Percentiles rank a stretch among this genome's conserved stretches.
Evolutionary conservation across 1,139 yeast species (phyloP).

Genomic region (Nakaseomyces uthaithaninus): DNA sequence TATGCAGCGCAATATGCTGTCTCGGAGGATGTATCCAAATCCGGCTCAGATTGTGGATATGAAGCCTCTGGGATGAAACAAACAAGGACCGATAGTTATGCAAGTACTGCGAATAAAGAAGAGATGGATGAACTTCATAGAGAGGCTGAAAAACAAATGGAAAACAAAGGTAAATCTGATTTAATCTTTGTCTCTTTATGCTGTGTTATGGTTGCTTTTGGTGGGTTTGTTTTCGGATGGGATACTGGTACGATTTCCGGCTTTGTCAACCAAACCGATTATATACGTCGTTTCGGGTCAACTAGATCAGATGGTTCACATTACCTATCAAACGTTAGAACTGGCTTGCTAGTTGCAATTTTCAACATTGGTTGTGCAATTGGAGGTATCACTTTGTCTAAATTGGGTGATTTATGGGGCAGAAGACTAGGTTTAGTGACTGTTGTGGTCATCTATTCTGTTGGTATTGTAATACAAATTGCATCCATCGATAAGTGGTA

Average conservation of each 20-base stretch:
- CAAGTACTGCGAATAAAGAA: constrained; percentile 10
- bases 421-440: constrained; percentile 51
- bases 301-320: constrained; percentile 28
- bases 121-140: constrained; percentile 15
- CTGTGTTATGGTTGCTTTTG: constrained; percentile 50
- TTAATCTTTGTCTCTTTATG: constrained; percentile 35
- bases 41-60: constrained; percentile 4
- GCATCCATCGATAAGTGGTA: constrained; percentile 45
- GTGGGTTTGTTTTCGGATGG: constrained; percentile 67
- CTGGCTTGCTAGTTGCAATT: constrained; percentile 55
- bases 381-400: constrained; percentile 51
- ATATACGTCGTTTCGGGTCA: constrained; percentile 44
- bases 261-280: constrained; percentile 63
- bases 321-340: constrained; percentile 45
- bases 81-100: background rate
- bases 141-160: constrained; percentile 15
- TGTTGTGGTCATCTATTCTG: constrained; percentile 47
- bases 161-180: constrained; percentile 13
- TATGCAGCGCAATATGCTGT: constrained; percentile 2
- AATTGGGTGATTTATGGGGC: constrained; percentile 50
- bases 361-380: constrained; percentile 63
- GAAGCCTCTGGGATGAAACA: constrained; percentile 1
- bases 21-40: constrained; percentile 6
- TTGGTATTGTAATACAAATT: constrained; percentile 56
- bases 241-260: constrained; percentile 79